Percentiles rank a stretch among this genome's conserved stretches.
phyloP scores from a whole-genome alignment of 768 basidiomycete genomes.

The Leccinum ochraceum region DNA sequence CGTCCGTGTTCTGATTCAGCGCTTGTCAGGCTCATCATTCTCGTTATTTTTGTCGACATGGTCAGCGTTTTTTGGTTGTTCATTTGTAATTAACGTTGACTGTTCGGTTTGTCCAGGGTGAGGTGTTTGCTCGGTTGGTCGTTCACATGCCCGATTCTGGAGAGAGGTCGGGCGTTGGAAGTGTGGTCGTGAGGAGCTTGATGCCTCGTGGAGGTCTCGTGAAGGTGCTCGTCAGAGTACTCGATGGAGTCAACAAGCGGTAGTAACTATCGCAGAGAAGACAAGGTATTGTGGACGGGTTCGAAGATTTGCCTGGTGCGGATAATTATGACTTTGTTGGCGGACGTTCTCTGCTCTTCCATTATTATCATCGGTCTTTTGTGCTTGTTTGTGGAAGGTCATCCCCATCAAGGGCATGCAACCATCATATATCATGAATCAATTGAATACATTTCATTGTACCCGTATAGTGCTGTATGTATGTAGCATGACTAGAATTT shows the following conservation, averaged over 20 bases:
- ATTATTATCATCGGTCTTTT: background rate
- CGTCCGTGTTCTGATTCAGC: conserved; percentile 34
- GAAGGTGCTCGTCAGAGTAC: conserved; percentile 18
- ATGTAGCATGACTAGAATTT: background rate
- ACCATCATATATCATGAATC: background rate
- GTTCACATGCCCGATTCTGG: conserved; percentile 47
- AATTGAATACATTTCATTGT: background rate
- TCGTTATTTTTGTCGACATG: conserved; percentile 85
- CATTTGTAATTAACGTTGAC: background rate
- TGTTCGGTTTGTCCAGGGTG: conserved; percentile 50
- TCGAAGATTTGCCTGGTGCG: background rate
- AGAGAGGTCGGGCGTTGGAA: conserved; percentile 2
- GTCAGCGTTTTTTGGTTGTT: conserved; percentile 40
- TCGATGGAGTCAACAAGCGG: conserved; percentile 17
- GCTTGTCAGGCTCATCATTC: conserved; percentile 76
- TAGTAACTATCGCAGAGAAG: background rate
- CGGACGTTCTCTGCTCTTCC: background rate
- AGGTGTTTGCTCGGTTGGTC: conserved; percentile 73
- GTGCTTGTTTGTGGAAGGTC: background rate
- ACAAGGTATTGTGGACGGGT: background rate
- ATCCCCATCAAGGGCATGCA: no score
- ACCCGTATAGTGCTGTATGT: background rate
- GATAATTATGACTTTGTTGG: background rate
- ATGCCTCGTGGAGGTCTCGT: conserved; percentile 29
- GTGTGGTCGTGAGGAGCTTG: conserved; percentile 11